Percentiles rank a stretch among this genome's conserved stretches.
Conservation (phyloP, 306 rosid genomes). For the Ziziphus jujuba region DNA sequence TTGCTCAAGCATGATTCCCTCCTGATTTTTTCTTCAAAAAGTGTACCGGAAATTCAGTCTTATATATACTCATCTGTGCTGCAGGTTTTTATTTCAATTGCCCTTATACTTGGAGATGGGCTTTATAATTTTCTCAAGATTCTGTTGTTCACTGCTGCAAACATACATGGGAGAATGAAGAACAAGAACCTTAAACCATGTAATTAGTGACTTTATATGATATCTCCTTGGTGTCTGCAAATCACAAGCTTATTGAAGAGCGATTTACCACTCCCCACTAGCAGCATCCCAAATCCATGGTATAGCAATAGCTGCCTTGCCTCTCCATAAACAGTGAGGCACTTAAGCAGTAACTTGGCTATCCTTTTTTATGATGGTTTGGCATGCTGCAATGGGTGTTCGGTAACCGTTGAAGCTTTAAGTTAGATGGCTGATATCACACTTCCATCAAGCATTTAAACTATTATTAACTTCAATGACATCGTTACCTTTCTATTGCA, state of each 20-base stretch:
- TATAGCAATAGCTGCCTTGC: neutral
- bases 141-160: slow-evolving; percentile 55
- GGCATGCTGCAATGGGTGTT: slow-evolving; percentile 8
- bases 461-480: slow-evolving; percentile 22
- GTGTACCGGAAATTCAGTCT: slow-evolving; percentile 16
- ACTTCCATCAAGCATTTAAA: slow-evolving; percentile 12
- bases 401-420: neutral
- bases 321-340: neutral
- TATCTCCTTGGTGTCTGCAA: neutral
- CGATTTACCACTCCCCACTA: neutral
- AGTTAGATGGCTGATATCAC: neutral
- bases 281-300: neutral
- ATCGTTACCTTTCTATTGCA: slow-evolving; percentile 30
- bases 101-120: slow-evolving; percentile 94
- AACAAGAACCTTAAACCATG: slow-evolving; percentile 50
- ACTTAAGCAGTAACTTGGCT: neutral
- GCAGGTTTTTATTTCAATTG: slow-evolving; percentile 90
- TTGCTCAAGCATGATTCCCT: slow-evolving; percentile 3
- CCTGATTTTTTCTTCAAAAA: neutral
- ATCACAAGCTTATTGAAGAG: neutral
- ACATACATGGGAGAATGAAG: slow-evolving; percentile 48
- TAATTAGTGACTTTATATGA: slow-evolving; percentile 31
- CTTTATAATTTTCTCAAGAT: slow-evolving; percentile 91
- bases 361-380: slow-evolving; percentile 3
- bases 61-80: slow-evolving; percentile 22